A percentile compares a stretch with the other conserved stretches of the same genome.
Conservation (phyloP, 2,329 filamentous ascomycete species). For the Fusarium sp. region DNA sequence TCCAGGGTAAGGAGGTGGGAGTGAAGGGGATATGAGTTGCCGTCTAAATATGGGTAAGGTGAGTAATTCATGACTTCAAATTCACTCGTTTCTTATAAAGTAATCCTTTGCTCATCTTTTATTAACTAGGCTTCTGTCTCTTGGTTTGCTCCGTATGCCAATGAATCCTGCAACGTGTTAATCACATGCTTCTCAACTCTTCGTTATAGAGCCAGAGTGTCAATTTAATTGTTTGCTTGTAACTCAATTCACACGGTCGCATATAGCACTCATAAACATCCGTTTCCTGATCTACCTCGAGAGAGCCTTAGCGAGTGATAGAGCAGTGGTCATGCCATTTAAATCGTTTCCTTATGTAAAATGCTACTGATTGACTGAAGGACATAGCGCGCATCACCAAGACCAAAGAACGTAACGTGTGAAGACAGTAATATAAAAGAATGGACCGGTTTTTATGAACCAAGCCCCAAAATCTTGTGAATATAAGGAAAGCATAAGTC, state of each 20-base stretch:
- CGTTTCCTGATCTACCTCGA: too few relatives aligned
- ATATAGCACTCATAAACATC: too few relatives aligned
- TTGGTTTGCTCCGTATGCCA: neutral
- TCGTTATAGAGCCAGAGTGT: too few relatives aligned
- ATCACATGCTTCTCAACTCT: too few relatives aligned
- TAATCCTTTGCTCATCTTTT: neutral
- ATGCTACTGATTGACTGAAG: constrained; percentile 6
- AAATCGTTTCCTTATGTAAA: constrained; percentile 5
- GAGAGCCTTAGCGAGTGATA: too few relatives aligned
- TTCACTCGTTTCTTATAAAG: constrained; percentile 5
- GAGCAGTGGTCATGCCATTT: neutral
- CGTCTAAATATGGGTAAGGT: constrained; percentile 21
- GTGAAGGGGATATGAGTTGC: constrained; percentile 21
- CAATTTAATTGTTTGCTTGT: too few relatives aligned
- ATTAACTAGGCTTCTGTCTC: neutral
- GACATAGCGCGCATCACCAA: constrained; percentile 17
- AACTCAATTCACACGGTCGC: too few relatives aligned
- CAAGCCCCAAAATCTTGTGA: neutral
- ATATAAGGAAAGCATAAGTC: constrained; percentile 23
- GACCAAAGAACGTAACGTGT: neutral
- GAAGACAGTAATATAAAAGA: neutral
- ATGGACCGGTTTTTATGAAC: neutral
- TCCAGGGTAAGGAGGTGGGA: constrained; percentile 27
- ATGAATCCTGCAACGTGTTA: too few relatives aligned
- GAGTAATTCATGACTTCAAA: neutral